phyloP scores from a whole-genome alignment of 495 filamentous ascomycete genomes.

The Penicillium diatomitis region DNA sequence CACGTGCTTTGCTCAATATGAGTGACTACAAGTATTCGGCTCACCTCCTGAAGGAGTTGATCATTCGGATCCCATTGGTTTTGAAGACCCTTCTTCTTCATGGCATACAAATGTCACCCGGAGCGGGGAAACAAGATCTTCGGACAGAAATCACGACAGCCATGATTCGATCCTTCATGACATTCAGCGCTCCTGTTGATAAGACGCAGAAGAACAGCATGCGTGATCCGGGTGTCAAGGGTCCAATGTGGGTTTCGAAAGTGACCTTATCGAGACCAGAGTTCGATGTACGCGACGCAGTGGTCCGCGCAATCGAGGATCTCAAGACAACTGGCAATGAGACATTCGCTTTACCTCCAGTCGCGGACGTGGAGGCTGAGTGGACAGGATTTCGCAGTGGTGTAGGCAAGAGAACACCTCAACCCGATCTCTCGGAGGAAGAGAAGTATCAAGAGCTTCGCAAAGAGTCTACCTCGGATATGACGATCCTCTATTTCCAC shows the following conservation, averaged over 20 bases:
- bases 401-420: constrained; percentile 43
- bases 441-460: constrained; percentile 66
- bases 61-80: constrained; percentile 58
- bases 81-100: constrained; percentile 59
- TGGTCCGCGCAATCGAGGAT: constrained; percentile 54
- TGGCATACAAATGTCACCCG: constrained; percentile 53
- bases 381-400: constrained; percentile 70
- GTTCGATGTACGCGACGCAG: constrained; percentile 46
- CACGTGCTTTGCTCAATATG: constrained; percentile 17
- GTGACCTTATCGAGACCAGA: constrained; percentile 49
- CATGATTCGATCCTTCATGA: constrained; percentile 57
- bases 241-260: constrained; percentile 70
- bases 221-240: constrained; percentile 62
- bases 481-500: constrained; percentile 78
- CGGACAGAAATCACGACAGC: constrained; percentile 64
- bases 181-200: constrained; percentile 38
- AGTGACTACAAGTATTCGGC: constrained; percentile 23
- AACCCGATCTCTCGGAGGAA: constrained; percentile 53
- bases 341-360: constrained; percentile 43
- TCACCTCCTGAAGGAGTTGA: constrained; percentile 35
- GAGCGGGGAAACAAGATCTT: constrained; percentile 67
- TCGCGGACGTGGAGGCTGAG: constrained; percentile 63
- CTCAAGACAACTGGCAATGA: constrained; percentile 42
- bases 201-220: constrained; percentile 53
- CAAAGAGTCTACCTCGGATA: constrained; percentile 55